A percentile compares a stretch with the other conserved stretches of the same genome.
phyloP scores from a whole-genome alignment of 139 green algal genomes.

The Yamagishiella unicocca region DNA sequence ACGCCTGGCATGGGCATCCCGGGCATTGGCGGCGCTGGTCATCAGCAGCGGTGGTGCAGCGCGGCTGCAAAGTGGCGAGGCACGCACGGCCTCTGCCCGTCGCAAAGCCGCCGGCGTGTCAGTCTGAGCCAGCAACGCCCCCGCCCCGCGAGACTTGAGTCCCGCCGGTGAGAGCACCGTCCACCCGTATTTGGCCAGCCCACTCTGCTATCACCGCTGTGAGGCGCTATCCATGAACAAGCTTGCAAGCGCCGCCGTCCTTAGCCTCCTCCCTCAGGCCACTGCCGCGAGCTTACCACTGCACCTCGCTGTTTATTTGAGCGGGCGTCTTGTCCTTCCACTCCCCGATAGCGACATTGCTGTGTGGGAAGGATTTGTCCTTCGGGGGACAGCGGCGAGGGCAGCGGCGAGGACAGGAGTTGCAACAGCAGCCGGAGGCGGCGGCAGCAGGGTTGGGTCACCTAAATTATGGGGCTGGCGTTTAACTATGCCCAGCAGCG shows the following conservation, averaged over 20 bases:
- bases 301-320: conserved; percentile 46
- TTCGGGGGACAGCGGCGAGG: not conserved
- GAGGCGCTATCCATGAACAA: too few species aligned
- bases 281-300: conserved; percentile 26
- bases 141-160: not conserved
- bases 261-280: not conserved
- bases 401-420: too few species aligned
- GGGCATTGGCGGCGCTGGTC: not conserved
- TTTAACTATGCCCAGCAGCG: too few species aligned
- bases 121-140: not conserved
- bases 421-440: too few species aligned
- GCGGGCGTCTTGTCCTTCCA: conserved; percentile 44
- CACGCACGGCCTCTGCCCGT: too few species aligned
- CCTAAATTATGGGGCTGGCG: too few species aligned
- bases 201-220: too few species aligned
- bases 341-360: not conserved
- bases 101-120: not conserved
- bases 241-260: too few species aligned
- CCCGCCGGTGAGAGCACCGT: not conserved
- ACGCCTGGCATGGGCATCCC: conserved; percentile 13
- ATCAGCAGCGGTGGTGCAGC: not conserved
- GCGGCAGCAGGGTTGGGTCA: too few species aligned
- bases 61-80: not conserved
- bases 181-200: not conserved
- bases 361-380: conserved; percentile 50